phyloP scores from a whole-genome alignment of 2,329 filamentous ascomycete species.

The Aspergillus carbonarius region DNA sequence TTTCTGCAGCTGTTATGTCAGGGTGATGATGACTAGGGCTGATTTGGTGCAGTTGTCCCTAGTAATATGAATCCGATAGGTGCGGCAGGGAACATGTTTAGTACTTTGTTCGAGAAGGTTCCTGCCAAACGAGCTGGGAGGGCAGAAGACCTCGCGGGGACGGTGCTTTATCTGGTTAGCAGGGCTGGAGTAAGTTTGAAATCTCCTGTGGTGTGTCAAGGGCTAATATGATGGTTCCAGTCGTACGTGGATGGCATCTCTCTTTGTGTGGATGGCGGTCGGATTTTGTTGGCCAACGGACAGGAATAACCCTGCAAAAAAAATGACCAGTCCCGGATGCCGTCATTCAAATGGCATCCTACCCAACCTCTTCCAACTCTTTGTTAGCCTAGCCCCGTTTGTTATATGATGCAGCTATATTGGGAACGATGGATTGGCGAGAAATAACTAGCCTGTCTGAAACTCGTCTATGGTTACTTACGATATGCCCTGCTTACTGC shows the following conservation, averaged over 20 bases:
- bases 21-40: conserved; percentile 8
- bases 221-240: background rate
- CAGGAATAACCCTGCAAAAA: too few relatives aligned
- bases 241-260: background rate
- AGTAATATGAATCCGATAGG: conserved; percentile 48
- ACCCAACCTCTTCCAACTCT: too few relatives aligned
- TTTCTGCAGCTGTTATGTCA: background rate
- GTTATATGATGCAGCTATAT: too few relatives aligned
- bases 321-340: too few relatives aligned
- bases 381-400: too few relatives aligned
- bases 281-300: background rate
- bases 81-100: conserved; percentile 43
- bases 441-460: too few relatives aligned
- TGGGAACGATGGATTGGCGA: too few relatives aligned
- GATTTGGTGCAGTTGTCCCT: conserved; percentile 38
- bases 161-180: conserved; percentile 44
- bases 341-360: too few relatives aligned
- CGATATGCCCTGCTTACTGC: too few relatives aligned
- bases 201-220: background rate
- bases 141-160: conserved; percentile 45
- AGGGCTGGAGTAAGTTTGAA: conserved; percentile 39
- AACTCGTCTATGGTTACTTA: too few relatives aligned
- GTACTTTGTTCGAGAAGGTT: conserved; percentile 42
- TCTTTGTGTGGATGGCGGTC: background rate
- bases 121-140: conserved; percentile 41